These are phyloP conservation scores for Erodium moschatum DNA, from an alignment of 441 rosid genomes.

Conservation along the genomic window DNA sequence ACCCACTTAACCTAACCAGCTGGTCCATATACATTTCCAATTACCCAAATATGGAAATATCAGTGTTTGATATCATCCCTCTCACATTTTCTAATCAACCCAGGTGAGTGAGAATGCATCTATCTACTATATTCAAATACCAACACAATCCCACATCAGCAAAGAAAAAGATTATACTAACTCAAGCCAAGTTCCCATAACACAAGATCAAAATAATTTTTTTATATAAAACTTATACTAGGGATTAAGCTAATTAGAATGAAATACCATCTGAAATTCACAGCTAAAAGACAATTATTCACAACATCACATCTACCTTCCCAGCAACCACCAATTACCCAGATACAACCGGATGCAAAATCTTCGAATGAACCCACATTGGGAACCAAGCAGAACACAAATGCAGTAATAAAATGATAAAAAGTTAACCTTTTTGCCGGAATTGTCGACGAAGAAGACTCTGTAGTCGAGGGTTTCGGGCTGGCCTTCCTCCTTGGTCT, in stretches of 20 bases:
- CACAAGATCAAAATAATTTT: no score
- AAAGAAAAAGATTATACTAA: background rate
- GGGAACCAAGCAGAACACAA: background rate
- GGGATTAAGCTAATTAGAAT: background rate
- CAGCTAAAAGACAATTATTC: no score
- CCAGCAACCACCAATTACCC: background rate
- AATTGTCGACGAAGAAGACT: conserved; percentile 57
- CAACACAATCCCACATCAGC: background rate
- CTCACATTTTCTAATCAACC: background rate
- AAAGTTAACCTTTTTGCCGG: conserved; percentile 61
- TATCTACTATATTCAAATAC: background rate
- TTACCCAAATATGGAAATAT: background rate
- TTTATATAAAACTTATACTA: background rate
- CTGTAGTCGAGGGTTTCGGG: conserved; percentile 82
- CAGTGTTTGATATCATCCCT: background rate
- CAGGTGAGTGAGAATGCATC: conserved; percentile 8
- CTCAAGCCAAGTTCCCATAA: background rate
- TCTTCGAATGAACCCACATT: background rate
- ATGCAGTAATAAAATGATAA: background rate
- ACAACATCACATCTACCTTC: background rate
- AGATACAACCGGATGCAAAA: no score
- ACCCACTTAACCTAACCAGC: background rate
- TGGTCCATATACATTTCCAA: background rate
- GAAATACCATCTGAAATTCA: no score
- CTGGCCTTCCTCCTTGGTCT: conserved; percentile 64